Base-by-base conservation (phyloP, 129 eudicot genomes). In the Saussurea involucrata region DNA sequence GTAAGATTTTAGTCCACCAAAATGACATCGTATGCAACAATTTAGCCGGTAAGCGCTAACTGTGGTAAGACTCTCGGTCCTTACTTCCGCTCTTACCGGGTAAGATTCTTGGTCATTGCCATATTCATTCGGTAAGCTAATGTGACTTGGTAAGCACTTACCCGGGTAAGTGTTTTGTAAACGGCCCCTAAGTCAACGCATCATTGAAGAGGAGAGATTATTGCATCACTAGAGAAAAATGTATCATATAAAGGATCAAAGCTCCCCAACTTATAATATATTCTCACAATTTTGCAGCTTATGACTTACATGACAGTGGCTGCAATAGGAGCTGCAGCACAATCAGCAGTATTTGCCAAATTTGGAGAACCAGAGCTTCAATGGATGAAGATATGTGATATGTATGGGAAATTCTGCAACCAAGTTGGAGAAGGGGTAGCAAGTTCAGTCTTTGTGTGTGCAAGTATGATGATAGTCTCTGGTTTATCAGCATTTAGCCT, bases 371-470 rank as follows among this genome's bases (percentile, higher is more conserved):
- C 84, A 9, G 86, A 89, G 63, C 76, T 93, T 11, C 88, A 93
- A 42, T 93, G 98, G 98, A 88, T 93, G 90, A 88, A 93, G 81
- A 49, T 89, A 8, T 93, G 98, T 75, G 81, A 77, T 10, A 76
- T 93, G 87, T 88, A 87, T 65, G 95, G 80, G 3, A 90, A 88
- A 29, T 93, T 88, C 74, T 93, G 98, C 81, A 90, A 88, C 82
- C 94, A 85, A 78, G 84, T 82, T 21, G 96, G 92, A 7, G 89
- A 90, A 76, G 98, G 96, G 69, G 68, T 93, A 15, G 95, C 90
- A 1, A 85, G 85, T 60, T 79, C 94, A 0, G 71, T 88, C 25
- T 40, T 90, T 13, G 96, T 68, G n/a, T 73, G 89, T 72, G 76
- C 85, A 5, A 83, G 90, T 77, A 85, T 82, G 90, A 75, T 90